Base-by-base conservation (phyloP, 2,329 filamentous ascomycete genomes). In the Botryosphaeria dothidea region DNA sequence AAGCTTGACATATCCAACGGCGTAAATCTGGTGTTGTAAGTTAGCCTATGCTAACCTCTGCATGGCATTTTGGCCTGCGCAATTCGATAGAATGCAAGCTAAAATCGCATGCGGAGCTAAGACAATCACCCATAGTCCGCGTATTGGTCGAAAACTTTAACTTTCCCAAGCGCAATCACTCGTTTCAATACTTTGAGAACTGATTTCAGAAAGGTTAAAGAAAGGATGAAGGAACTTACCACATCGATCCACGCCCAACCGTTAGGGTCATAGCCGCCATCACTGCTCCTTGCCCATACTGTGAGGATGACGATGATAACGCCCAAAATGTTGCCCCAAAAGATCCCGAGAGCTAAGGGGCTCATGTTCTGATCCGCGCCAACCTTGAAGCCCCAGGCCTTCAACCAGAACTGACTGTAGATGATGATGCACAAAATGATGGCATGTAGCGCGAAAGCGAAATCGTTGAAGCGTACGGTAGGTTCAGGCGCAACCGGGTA, bases 381-480 rank as follows among this genome's bases (percentile, higher is more conserved):
- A 15, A 85, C 85, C 46, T 85, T 81, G 74, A 96, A 96, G 0
- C 89, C 87, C 93, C 94, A 98, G 11, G 92, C 77, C 1, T 73
- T 71, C 2, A 88, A 85, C 70, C 85, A 87, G 72, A 96, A 90
- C 77, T 97, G 94, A 56, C 88, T 91, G 67, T 90, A 89, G n/a
- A 88, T 87, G 64, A 97, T 75, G 48, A 86, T 71, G 70, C 89
- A 92, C 68, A 96, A 80, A 9, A 93, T 68, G 17, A 92, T 82
- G 36, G 91, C 94, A 79, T 98, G 93, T 3, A 87, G 81, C 17
- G 93, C 93, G 76, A 98, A 98, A 15, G 88, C 86, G 66, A 98
- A 85, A 79, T 99, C 95, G 79, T 98, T 98, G 79, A 92, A 86
- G 64, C 90, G 88, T 31, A 97, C 93, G 0, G 93, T 95, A 3